Percentiles rank a stretch among this genome's conserved stretches.
Conservation (phyloP, 2,329 filamentous ascomycete genomes). For the Nemania diffusa region DNA sequence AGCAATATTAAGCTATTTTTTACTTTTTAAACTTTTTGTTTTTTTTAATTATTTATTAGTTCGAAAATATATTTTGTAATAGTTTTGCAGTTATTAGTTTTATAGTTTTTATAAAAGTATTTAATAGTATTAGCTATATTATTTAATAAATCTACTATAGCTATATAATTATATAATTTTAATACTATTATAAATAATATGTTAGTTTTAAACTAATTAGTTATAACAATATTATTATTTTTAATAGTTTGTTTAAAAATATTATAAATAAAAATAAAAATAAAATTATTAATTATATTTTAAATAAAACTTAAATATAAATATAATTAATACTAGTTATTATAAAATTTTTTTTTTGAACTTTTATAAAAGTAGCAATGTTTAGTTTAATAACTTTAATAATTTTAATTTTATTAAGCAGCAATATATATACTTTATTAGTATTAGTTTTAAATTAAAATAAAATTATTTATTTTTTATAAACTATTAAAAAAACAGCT, state of each 20-base stretch:
- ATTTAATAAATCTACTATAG: constrained; percentile 4
- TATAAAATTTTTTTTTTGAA: not conserved
- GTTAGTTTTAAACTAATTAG: not conserved
- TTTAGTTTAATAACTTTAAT: constrained; percentile 1
- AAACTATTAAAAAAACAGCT: too few species aligned
- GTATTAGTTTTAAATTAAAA: too few species aligned
- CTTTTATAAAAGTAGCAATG: constrained; percentile 11
- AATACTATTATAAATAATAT: constrained; percentile 2
- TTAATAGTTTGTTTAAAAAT: too few species aligned
- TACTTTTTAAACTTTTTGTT: too few species aligned
- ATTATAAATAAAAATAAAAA: not conserved
- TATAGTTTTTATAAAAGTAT: too few species aligned
- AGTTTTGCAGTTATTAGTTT: too few species aligned
- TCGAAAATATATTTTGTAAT: too few species aligned
- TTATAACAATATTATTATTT: constrained; percentile 12
- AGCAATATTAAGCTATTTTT: too few species aligned
- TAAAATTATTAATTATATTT: constrained; percentile 12
- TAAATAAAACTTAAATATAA: constrained; percentile 11
- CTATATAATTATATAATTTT: constrained; percentile 7
- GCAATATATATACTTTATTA: too few species aligned
- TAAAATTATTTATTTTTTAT: too few species aligned
- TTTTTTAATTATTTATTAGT: too few species aligned
- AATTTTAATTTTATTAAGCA: not conserved
- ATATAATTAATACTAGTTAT: constrained; percentile 3
- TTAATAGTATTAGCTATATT: constrained; percentile 13